Conservation (phyloP, 352 stramenopile species). For the Salisapilia sapeloensis region DNA sequence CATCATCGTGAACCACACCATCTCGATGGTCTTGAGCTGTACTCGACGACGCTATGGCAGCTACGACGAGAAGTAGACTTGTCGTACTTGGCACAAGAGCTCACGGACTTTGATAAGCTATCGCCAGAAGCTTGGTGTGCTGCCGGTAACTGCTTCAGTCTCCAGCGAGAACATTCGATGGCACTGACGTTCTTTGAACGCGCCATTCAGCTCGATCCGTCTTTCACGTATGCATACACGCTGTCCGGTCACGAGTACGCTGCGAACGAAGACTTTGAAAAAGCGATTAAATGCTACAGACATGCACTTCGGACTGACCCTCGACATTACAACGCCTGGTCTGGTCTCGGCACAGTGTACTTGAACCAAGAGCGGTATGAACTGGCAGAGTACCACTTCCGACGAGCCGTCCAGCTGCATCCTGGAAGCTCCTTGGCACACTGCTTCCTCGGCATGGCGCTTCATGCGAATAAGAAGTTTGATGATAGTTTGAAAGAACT, state of each 20-base stretch:
- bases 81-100: slow-evolving; percentile 90
- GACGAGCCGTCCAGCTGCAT: slow-evolving; percentile 87
- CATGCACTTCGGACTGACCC: slow-evolving; percentile 87
- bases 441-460: slow-evolving; percentile 92
- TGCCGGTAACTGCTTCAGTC: slow-evolving; percentile 95
- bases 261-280: slow-evolving; percentile 96
- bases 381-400: slow-evolving; percentile 95
- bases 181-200: slow-evolving; percentile 93
- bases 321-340: slow-evolving; percentile 89
- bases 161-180: slow-evolving; percentile 96
- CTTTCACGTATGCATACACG: slow-evolving; percentile 96
- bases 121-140: slow-evolving; percentile 92
- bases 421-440: slow-evolving; percentile 87
- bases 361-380: slow-evolving; percentile 96
- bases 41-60: slow-evolving; percentile 94
- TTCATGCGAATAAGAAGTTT: slow-evolving; percentile 81
- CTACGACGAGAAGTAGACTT: slow-evolving; percentile 95
- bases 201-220: slow-evolving; percentile 88
- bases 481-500: slow-evolving; percentile 87
- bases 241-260: slow-evolving; percentile 96
- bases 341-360: slow-evolving; percentile 89
- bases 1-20: slow-evolving; percentile 82
- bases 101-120: slow-evolving; percentile 86
- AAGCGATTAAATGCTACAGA: slow-evolving; percentile 90
- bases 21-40: slow-evolving; percentile 88